Evolutionary conservation across 139 green algal species (phyloP), one percentile per base, ranked within the genome.

Genomic region (Eudorina sp.): DNA sequence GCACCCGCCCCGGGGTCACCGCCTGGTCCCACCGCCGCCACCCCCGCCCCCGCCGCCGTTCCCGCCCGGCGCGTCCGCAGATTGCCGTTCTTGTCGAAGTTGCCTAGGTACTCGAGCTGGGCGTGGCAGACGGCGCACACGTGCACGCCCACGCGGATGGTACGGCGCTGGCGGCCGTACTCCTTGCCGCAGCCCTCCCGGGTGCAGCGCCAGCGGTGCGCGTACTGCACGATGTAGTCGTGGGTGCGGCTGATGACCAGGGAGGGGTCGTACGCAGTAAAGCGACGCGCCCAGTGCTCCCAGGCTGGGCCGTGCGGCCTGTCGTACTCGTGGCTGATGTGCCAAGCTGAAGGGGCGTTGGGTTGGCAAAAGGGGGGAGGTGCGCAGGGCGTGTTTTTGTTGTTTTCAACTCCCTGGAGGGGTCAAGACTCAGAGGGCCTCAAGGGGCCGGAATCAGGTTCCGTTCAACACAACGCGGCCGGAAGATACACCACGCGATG

Each of bases 161-260:
- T 90, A 31, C 83, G 69, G 19, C 87, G 90, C 84, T 93, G 90
- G 6, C 92, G 90, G 27, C 66, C 60, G 88, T 94, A 94, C 76
- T 82, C 46, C 75, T 93, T 92, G 58, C 87, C 80, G 46, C 93
- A 95, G 41, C 1, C 53, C 4, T 31, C 29, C 16, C 9, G 16
- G 19, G 85, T 60, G 88, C 93, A 96, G 21, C 89, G 86, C 93
- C 93, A 96, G 34, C 92, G 87, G 88, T 88, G 88, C 5, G 92
- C 82, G 78, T 86, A 86, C 70, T 91, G 75, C 36, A 89, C 91
- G 41, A 89, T 62, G 86, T 94, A 96, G 86, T 87, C 92, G 86
- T 96, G 93, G 53, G 91, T 92, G 8, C 88, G 89, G 27, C 48
- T 93, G 83, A 96, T 92, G 27, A 86, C 45, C 31, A 95, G 72